A percentile compares a stretch with the other conserved stretches of the same genome.
Evolutionary conservation across 2,329 filamentous ascomycete genomes (phyloP).

Genomic region (Ceratocystis eucalypticola): DNA sequence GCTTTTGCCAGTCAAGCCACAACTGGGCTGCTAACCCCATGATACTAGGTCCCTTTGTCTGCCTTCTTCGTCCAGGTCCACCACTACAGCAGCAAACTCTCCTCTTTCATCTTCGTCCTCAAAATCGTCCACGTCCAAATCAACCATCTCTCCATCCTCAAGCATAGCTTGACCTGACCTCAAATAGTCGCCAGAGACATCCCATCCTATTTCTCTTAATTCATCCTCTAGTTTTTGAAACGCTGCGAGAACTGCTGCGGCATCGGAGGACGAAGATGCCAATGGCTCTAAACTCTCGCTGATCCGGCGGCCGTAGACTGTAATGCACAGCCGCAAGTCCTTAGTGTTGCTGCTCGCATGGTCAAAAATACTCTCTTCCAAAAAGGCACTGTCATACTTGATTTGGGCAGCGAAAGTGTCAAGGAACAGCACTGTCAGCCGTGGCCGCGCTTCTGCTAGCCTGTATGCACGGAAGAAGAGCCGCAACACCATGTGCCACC

Average conservation of each 20-base stretch:
- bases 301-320: conserved; percentile 41
- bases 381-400: conserved; percentile 36
- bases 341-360: conserved; percentile 25
- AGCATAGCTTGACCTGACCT: conserved; percentile 36
- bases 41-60: conserved; percentile 39
- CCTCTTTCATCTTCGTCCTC: conserved; percentile 42
- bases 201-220: conserved; percentile 41
- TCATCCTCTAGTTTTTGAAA: conserved; percentile 36
- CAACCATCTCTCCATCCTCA: conserved; percentile 39
- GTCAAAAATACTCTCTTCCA: conserved; percentile 35
- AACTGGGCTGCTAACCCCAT: conserved; percentile 26
- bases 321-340: conserved; percentile 36
- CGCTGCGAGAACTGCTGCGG: conserved; percentile 33
- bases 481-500: conserved; percentile 42
- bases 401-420: conserved; percentile 42
- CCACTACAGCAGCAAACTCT: conserved; percentile 40
- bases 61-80: conserved; percentile 40
- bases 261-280: conserved; percentile 27
- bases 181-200: conserved; percentile 38
- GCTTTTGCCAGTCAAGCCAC: neutral
- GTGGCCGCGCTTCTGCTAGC: conserved; percentile 32
- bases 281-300: conserved; percentile 32
- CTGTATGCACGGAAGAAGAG: conserved; percentile 38
- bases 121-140: conserved; percentile 36
- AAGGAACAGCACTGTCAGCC: conserved; percentile 35